Evolutionary conservation across 78 protist genomes (phyloP).

Genomic region (Guillardia theta): DNA sequence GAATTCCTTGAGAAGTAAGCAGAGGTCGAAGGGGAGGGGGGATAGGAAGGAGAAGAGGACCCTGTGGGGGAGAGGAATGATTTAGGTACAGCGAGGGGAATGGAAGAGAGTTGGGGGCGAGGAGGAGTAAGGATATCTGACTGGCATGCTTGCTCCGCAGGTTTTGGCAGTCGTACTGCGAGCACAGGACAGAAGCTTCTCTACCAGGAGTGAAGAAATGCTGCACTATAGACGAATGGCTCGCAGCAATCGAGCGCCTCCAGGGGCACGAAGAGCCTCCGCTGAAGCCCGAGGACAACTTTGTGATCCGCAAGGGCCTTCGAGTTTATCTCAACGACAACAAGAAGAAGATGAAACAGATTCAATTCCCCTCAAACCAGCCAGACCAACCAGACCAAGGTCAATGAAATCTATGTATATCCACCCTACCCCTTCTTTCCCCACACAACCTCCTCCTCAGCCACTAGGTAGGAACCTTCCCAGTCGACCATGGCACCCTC

Average conservation of each 20-base stretch:
- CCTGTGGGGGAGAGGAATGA: no score
- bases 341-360: background rate
- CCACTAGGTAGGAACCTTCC: no score
- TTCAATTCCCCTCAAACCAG: no score
- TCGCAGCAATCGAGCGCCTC: background rate
- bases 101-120: background rate
- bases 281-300: background rate
- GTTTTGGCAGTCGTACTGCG: background rate
- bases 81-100: no score
- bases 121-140: background rate
- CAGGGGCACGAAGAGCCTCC: background rate
- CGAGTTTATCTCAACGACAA: background rate
- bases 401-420: no score
- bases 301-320: background rate
- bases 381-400: no score
- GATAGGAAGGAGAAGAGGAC: background rate
- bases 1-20: background rate
- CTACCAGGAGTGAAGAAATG: background rate
- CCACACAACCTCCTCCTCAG: no score
- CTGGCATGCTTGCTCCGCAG: no score
- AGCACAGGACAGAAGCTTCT: background rate
- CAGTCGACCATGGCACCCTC: constrained; percentile 33
- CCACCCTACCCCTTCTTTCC: no score
- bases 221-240: background rate
- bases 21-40: background rate